phyloP scores from a whole-genome alignment of 106 monocot genomes.

The Allium cepa region DNA sequence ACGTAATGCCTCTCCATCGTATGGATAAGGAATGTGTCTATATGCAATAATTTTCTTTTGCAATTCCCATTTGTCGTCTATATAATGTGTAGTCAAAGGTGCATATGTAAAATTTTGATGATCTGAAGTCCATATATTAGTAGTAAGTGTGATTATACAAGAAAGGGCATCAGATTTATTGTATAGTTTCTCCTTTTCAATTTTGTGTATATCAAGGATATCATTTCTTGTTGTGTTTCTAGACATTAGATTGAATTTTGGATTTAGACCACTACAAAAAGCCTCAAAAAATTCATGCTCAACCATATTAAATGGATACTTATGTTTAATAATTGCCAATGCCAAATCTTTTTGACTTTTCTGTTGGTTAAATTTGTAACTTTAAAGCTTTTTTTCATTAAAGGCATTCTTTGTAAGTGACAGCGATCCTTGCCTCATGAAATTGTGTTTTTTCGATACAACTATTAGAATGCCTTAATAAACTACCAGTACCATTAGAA shows the following conservation, averaged over 20 bases:
- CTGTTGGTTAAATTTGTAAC: too few species aligned
- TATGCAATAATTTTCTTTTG: neutral
- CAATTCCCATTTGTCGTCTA: neutral
- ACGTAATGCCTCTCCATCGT: neutral
- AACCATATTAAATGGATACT: too few species aligned
- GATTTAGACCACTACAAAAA: conserved; percentile 1
- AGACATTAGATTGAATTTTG: neutral
- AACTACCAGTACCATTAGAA: too few species aligned
- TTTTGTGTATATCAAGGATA: neutral
- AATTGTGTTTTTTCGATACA: too few species aligned
- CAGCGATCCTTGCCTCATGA: too few species aligned
- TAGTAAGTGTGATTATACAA: neutral
- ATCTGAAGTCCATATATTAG: neutral
- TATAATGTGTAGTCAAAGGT: neutral
- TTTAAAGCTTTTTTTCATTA: too few species aligned
- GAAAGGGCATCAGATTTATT: neutral
- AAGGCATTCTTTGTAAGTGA: too few species aligned
- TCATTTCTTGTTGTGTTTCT: neutral
- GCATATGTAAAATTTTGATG: neutral
- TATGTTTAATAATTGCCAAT: too few species aligned
- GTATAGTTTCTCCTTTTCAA: neutral
- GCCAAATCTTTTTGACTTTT: too few species aligned
- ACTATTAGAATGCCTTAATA: too few species aligned
- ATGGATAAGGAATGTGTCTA: neutral
- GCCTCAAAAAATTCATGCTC: neutral